Conservation (phyloP, 2,329 filamentous ascomycete species). For the Tetracladium maxilliforme region DNA sequence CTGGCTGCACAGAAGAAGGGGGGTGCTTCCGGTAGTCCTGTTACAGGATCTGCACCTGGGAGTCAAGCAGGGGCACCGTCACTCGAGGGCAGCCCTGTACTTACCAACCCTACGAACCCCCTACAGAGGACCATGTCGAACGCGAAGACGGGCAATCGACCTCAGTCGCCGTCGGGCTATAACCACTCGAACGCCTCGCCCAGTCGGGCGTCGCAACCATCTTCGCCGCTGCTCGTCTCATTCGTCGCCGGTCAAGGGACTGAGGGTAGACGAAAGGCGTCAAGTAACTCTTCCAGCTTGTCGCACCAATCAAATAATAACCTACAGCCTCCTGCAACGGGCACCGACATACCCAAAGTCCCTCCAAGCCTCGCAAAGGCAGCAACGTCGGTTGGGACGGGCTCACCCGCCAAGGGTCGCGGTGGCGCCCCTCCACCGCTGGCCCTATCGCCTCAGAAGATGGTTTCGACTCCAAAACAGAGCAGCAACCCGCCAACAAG, state of each 20-base stretch:
- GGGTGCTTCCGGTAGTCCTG: conserved; percentile 14
- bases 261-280: conserved; percentile 76
- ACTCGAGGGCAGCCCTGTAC: conserved; percentile 72
- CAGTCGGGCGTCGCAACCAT: conserved; percentile 69
- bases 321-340: conserved; percentile 54
- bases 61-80: conserved; percentile 33
- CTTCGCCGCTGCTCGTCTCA: conserved; percentile 86
- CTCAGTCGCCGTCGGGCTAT: conserved; percentile 71
- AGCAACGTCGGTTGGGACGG: conserved; percentile 31
- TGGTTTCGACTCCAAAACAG: conserved; percentile 45
- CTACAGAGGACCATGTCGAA: conserved; percentile 73
- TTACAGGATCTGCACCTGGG: conserved; percentile 7
- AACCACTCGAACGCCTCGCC: conserved; percentile 77
- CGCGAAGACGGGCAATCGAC: conserved; percentile 62
- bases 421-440: conserved; percentile 27
- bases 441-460: conserved; percentile 48
- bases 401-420: conserved; percentile 42
- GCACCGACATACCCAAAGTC: conserved; percentile 57
- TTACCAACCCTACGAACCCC: conserved; percentile 65
- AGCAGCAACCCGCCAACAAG: conserved; percentile 42
- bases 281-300: conserved; percentile 71
- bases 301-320: conserved; percentile 63
- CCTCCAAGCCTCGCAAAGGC: conserved; percentile 45
- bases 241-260: conserved; percentile 76
- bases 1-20: conserved; percentile 51